These are phyloP conservation scores for Pseudomonodictys pantanalensis DNA, from an alignment of 495 filamentous ascomycete genomes.

Conservation along the genomic window DNA sequence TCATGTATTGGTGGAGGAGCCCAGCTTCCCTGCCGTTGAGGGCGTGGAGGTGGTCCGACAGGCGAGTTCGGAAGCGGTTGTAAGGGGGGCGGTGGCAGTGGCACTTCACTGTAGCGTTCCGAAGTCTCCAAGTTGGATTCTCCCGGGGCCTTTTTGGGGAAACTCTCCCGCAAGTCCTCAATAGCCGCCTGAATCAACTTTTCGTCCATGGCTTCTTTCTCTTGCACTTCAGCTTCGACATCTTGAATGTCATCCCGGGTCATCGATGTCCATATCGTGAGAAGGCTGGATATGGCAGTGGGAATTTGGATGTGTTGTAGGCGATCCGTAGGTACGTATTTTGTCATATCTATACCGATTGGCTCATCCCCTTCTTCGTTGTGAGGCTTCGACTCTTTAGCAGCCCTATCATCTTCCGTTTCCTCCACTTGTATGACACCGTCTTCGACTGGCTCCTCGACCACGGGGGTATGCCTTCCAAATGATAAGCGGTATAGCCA, in stretches of 20 bases:
- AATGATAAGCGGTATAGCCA: neutral
- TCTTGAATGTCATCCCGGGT: neutral
- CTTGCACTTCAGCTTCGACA: neutral
- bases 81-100: no score
- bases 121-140: no score
- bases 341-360: neutral
- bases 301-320: neutral
- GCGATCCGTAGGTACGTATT: neutral
- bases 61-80: no score
- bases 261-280: neutral
- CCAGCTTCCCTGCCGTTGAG: no score
- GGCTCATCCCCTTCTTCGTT: no score
- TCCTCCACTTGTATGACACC: no score
- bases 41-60: no score
- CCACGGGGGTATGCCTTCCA: neutral
- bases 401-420: neutral
- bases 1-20: no score
- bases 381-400: neutral
- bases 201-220: neutral
- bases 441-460: neutral
- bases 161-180: no score
- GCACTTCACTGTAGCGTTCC: no score
- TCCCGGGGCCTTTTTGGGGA: neutral
- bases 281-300: neutral
- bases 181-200: no score